Percentiles rank a stretch among this genome's conserved stretches.
phyloP scores from a whole-genome alignment of 164 flowering plant species.

The Tetracentron sinense region DNA sequence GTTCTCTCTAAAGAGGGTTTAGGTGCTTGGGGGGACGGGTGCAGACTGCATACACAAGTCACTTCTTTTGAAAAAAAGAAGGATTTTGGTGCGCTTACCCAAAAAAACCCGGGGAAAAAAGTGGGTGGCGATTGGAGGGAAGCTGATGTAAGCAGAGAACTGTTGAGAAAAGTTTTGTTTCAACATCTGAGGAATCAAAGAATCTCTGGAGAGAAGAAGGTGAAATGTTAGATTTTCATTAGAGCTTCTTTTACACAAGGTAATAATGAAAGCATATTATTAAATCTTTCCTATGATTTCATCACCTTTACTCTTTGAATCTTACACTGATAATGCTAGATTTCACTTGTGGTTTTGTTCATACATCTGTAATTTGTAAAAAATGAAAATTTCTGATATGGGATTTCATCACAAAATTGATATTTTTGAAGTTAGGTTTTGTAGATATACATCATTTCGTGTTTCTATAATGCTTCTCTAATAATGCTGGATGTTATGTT shows the following conservation, averaged over 20 bases:
- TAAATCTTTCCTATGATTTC: neutral
- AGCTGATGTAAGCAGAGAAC: neutral
- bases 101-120: too few relatives aligned
- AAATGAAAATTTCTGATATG: neutral
- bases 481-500: constrained; percentile 3
- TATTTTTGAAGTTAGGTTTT: constrained; percentile 1
- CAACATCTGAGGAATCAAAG: constrained; percentile 9
- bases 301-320: constrained; percentile 3
- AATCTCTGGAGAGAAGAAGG: constrained; percentile 11
- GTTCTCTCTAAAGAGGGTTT: too few relatives aligned
- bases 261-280: neutral
- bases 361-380: neutral
- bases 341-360: constrained; percentile 3
- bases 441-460: neutral
- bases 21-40: too few relatives aligned
- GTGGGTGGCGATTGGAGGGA: too few relatives aligned
- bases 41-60: too few relatives aligned
- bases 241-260: neutral
- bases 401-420: neutral
- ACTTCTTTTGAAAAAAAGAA: too few relatives aligned
- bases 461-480: neutral
- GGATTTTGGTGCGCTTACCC: too few relatives aligned
- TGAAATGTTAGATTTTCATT: neutral
- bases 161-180: neutral
- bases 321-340: constrained; percentile 3